Evolutionary conservation across 139 green algal genomes (phyloP), one percentile per base, ranked within the genome.

Genomic region (Volvox africanus): DNA sequence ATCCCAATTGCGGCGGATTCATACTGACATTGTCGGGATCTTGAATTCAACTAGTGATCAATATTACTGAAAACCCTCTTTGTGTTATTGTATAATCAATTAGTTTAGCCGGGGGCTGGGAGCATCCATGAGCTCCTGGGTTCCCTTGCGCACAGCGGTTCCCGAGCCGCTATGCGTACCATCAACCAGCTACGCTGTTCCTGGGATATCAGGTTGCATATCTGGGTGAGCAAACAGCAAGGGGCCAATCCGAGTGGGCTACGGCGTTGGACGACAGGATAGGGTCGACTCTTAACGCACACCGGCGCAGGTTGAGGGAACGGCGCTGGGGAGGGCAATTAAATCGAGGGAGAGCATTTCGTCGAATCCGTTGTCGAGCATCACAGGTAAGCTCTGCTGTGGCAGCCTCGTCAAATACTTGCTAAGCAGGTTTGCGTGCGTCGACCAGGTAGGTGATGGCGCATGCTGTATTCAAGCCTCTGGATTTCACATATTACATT

Each of bases 161-260:
- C 19, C 61, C 24, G 82, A 87, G 61, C 82, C 82, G 32, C 50
- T 90, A 0, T 90, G 73, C 18, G 20, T 44, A 6, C 86, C 86
- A 3, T 90, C 86, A 21, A 90, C 86, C 26, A 90, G 86, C 73
- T 89, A 89, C 26, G 28, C 85, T 5, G 28, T n/a, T 26, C 24
- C 26, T 19, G 67, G 67, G 35, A 16, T 21, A 24, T 68, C 14
- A 22, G 5, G 16, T 2, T 88, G 82, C 82, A 77, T 9, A 12
- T 61, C 16, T 35, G 44, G 82, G 82, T 80, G 20, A 28, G 35
- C 20, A 13, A 67, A 35, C 32, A 19, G 50, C 18, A 21, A 21
- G 55, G 33, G 78, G 14, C 24, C 78, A 35, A 62, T 18, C 76
- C 28, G 18, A 61, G 73, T 80, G 35, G 28, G 19, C 26, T 36